Conservation (phyloP, 75 land plant species). For the Picea sitchensis region DNA sequence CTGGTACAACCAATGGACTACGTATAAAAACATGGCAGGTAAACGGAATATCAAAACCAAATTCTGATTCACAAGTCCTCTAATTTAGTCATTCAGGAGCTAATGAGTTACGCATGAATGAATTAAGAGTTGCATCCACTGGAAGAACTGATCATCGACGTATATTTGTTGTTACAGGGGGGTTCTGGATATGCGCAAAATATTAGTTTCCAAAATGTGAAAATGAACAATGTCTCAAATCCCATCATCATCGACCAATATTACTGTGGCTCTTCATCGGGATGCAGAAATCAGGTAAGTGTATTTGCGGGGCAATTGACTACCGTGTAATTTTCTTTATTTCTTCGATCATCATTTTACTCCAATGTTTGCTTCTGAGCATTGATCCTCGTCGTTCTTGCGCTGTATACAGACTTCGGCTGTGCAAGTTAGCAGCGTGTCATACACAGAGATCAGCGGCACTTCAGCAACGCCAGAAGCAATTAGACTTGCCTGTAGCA, state of each 20-base stretch:
- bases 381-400: neutral
- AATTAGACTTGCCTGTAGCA: constrained; percentile 46
- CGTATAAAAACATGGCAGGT: constrained; percentile 65
- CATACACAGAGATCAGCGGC: constrained; percentile 45
- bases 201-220: constrained; percentile 50
- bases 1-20: constrained; percentile 39
- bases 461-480: constrained; percentile 35
- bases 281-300: constrained; percentile 66
- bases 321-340: neutral
- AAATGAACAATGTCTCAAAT: constrained; percentile 74
- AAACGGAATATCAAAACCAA: neutral
- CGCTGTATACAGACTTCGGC: constrained; percentile 23
- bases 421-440: constrained; percentile 32
- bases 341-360: neutral
- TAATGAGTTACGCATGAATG: too few relatives aligned
- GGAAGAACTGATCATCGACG: too few relatives aligned
- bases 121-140: too few relatives aligned
- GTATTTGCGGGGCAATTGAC: neutral
- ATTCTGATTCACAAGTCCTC: too few relatives aligned
- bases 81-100: neutral
- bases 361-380: neutral
- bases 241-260: constrained; percentile 90
- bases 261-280: constrained; percentile 61
- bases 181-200: constrained; percentile 67
- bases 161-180: constrained; percentile 42